Percentiles rank a stretch among this genome's conserved stretches.
Evolutionary conservation across 129 eudicot species (phyloP).

Genomic region (Saposhnikovia divaricata): DNA sequence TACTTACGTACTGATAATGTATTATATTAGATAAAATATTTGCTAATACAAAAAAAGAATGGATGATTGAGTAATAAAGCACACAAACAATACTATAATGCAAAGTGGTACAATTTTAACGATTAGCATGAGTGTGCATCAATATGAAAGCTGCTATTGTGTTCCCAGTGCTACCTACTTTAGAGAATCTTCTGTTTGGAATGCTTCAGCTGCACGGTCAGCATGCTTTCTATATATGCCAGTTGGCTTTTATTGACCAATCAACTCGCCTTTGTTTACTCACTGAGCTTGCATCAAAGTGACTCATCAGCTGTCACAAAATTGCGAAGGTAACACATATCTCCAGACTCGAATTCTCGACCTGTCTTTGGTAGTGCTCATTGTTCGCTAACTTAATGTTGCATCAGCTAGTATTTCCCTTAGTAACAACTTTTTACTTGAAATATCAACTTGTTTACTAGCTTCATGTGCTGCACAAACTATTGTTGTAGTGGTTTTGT

Average conservation of each 20-base stretch:
- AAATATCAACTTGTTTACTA: slow-evolving; percentile 17
- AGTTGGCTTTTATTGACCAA: slow-evolving; percentile 5
- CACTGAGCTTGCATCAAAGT: neutral
- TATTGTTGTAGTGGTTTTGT: slow-evolving; percentile 5
- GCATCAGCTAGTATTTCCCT: slow-evolving; percentile 58
- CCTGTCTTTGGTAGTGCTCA: no score
- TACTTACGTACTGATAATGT: neutral
- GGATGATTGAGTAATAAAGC: neutral
- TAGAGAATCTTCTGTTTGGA: slow-evolving; percentile 27
- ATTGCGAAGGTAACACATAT: neutral
- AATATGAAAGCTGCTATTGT: neutral
- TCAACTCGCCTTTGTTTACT: neutral
- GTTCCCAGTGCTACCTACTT: slow-evolving; percentile 10
- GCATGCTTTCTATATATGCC: neutral
- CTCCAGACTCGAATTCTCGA: neutral
- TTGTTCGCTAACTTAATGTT: slow-evolving; percentile 15
- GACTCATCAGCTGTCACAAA: neutral
- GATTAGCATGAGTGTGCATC: neutral
- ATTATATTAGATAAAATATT: neutral
- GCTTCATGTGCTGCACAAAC: slow-evolving; percentile 14
- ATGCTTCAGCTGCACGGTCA: slow-evolving; percentile 9
- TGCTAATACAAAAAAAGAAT: neutral
- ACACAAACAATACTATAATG: neutral
- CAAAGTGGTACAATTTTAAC: neutral
- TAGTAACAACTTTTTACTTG: slow-evolving; percentile 34